Base-by-base conservation (phyloP, 345 rosid species). In the Gynandropsis gynandra region DNA sequence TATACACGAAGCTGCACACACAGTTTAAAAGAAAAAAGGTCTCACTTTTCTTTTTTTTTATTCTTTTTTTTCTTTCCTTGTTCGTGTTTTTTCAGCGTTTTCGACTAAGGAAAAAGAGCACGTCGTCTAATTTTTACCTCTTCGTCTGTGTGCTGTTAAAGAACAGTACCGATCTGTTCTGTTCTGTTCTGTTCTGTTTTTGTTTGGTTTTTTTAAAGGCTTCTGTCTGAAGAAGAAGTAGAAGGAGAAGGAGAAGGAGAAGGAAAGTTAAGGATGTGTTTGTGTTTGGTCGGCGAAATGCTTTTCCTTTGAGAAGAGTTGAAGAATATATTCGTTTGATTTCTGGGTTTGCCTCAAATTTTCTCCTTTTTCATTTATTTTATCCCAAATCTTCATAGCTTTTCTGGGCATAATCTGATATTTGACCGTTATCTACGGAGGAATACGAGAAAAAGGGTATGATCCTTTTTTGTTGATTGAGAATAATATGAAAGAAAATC, bases 171-270 rank as follows among this genome's bases (percentile, higher is more conserved):
- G 5, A 44, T 29, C 63, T 51, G n/a, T n/a, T n/a, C n/a, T n/a
- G n/a, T 53, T 64, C 63, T 50, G 69, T 64, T 56, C 56, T 15
- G 16, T 16, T 61, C 50, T 47, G 18, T 48, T 54, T 63, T 27
- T 47, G 1, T 17, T 18, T 39, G 5, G 8, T 15, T 7, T 50
- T 13, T 15, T n/a, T n/a, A n/a, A n/a, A 50, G 35, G 37, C 15
- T 61, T 24, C 32, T 53, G n/a, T 43, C 18, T 10, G 38, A 41
- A 2, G 16, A 34, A 59, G 20, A n/a, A 19, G 27, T 47, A 40
- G n/a, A n/a, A n/a, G 38, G 42, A 2, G 16, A 34, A 59, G 20
- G 16, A 19, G 27, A 58, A 40, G n/a, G 16, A 24, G 29, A 24
- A 24, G 29, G 7, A 62, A 29, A 17, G 27, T 41, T 4, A 37